These are phyloP conservation scores for Dioscorea cayenensis DNA, from an alignment of 116 monocot species.

Conservation along the genomic window DNA sequence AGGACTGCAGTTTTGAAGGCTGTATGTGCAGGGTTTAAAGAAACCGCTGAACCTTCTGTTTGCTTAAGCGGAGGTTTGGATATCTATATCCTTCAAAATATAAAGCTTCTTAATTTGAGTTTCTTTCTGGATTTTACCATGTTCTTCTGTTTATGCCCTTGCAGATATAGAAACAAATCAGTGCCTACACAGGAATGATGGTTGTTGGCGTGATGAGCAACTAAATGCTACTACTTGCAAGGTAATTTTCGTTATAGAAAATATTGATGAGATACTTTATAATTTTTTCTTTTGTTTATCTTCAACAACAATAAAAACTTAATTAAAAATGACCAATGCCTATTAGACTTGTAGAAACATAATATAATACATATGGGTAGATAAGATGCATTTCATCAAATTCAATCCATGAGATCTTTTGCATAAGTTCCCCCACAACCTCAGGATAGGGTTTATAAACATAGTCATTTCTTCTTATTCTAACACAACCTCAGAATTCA, in stretches of 20 bases:
- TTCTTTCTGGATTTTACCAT: background rate
- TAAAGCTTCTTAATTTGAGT: background rate
- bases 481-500: too few relatives aligned
- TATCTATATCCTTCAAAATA: background rate
- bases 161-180: conserved; percentile 79
- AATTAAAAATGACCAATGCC: too few relatives aligned
- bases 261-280: too few relatives aligned
- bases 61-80: conserved; percentile 62
- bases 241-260: conserved; percentile 19
- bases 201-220: conserved; percentile 59
- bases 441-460: too few relatives aligned
- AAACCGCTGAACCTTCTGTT: conserved; percentile 66
- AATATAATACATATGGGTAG: too few relatives aligned
- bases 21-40: conserved; percentile 84
- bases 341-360: too few relatives aligned
- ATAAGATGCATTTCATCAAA: too few relatives aligned
- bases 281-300: too few relatives aligned
- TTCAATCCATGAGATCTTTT: too few relatives aligned
- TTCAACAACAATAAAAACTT: too few relatives aligned
- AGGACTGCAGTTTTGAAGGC: conserved; percentile 74
- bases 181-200: conserved; percentile 69
- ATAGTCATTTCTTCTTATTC: too few relatives aligned
- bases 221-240: conserved; percentile 74
- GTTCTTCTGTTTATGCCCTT: background rate
- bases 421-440: too few relatives aligned